A percentile compares a stretch with the other conserved stretches of the same genome.
Conservation (phyloP, 495 filamentous ascomycete species). For the Aspergillus biplanus region DNA sequence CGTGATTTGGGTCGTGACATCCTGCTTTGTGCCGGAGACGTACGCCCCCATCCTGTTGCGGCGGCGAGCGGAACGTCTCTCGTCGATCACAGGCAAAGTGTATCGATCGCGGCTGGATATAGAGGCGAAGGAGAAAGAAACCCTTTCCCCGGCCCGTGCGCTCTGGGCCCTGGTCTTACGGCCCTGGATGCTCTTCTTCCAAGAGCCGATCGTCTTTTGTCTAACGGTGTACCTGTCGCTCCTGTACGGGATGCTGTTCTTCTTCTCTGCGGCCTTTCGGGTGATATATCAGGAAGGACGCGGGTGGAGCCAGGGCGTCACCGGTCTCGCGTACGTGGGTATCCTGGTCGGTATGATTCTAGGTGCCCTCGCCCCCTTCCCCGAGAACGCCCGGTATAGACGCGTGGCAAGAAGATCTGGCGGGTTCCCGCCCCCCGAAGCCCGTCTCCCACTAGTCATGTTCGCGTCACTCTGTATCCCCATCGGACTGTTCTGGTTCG, state of each 20-base stretch:
- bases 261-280: slow-evolving; percentile 75
- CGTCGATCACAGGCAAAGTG: slow-evolving; percentile 55
- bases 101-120: slow-evolving; percentile 56
- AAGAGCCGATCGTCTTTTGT: slow-evolving; percentile 62
- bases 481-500: slow-evolving; percentile 24
- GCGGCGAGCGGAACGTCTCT: slow-evolving; percentile 51
- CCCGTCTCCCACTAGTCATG: slow-evolving; percentile 39
- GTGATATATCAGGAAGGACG: slow-evolving; percentile 73
- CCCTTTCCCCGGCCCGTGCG: slow-evolving; percentile 43
- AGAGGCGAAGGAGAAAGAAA: slow-evolving; percentile 24
- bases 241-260: slow-evolving; percentile 71
- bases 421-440: slow-evolving; percentile 34
- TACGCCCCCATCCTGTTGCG: slow-evolving; percentile 64
- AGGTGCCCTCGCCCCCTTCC: slow-evolving; percentile 45
- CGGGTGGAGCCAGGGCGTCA: slow-evolving; percentile 49
- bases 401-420: slow-evolving; percentile 12
- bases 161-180: slow-evolving; percentile 31
- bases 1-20: slow-evolving; percentile 26
- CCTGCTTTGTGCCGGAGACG: slow-evolving; percentile 53
- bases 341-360: slow-evolving; percentile 77
- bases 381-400: slow-evolving; percentile 44
- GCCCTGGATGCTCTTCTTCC: slow-evolving; percentile 60
- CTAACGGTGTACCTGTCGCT: slow-evolving; percentile 68
- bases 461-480: slow-evolving; percentile 38
- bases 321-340: slow-evolving; percentile 71